Evolutionary conservation across 768 basidiomycete genomes (phyloP).

Genomic region (Boletus edulis): DNA sequence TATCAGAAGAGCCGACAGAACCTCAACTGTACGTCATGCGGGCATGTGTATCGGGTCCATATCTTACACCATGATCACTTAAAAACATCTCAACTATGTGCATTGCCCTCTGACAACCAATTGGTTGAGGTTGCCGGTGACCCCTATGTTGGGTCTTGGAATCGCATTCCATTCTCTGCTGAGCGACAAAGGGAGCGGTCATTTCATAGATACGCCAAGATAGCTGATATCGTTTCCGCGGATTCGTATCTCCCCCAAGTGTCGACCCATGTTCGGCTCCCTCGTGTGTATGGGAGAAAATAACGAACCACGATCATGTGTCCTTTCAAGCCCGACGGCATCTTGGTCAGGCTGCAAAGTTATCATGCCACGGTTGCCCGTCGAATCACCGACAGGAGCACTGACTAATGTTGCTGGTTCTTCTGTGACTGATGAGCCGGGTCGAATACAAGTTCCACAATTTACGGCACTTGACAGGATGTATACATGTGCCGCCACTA

Average conservation of each 20-base stretch:
- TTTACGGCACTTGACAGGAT: slow-evolving; percentile 21
- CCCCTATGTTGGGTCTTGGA: neutral
- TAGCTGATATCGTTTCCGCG: slow-evolving; percentile 2
- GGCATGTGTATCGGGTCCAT: neutral
- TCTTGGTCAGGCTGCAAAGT: neutral
- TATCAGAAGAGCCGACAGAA: slow-evolving; percentile 1
- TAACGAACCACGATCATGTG: slow-evolving; percentile 5
- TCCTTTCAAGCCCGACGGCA: neutral
- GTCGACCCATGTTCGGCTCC: slow-evolving; percentile 4
- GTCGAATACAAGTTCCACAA: slow-evolving; percentile 1
- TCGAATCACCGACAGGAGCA: slow-evolving; percentile 10
- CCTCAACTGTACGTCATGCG: slow-evolving; percentile 16
- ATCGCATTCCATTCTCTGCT: neutral
- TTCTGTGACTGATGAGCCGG: slow-evolving; percentile 10
- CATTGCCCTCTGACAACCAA: neutral
- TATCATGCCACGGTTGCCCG: neutral
- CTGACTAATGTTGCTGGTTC: slow-evolving; percentile 14
- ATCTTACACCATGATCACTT: neutral
- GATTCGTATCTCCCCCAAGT: slow-evolving; percentile 5
- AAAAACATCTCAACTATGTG: neutral
- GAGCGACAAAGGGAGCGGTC: neutral
- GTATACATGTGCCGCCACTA: neutral
- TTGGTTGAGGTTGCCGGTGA: neutral
- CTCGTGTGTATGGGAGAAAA: neutral
- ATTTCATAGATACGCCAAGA: neutral